phyloP scores from a whole-genome alignment of 2,329 filamentous ascomycete species.

The Penicillium sp. region DNA sequence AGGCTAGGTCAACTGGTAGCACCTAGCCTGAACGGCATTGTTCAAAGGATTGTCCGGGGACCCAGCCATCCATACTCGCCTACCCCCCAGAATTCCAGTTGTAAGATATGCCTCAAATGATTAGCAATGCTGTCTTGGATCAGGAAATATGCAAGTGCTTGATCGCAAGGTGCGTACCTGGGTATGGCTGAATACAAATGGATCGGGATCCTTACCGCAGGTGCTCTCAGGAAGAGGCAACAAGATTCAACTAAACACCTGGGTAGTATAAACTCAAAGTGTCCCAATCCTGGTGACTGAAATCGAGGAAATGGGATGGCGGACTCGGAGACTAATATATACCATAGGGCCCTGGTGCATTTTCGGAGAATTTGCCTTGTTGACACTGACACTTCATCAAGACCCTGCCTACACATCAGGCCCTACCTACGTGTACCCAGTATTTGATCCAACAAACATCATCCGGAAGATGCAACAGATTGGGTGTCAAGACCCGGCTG shows the following conservation, averaged over 20 bases:
- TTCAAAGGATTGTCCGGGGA: not conserved
- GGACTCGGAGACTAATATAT: constrained; percentile 17
- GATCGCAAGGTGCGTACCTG: too few species aligned
- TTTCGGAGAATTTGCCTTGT: not conserved
- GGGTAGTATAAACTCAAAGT: not conserved
- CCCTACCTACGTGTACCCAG: constrained; percentile 30
- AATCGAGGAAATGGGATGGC: not conserved
- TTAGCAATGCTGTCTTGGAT: not conserved
- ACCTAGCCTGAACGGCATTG: not conserved
- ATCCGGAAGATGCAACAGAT: constrained; percentile 18
- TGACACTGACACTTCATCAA: not conserved
- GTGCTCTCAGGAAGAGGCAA: not conserved
- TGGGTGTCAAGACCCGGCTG: constrained; percentile 24
- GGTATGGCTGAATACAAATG: not conserved
- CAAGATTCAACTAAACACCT: not conserved
- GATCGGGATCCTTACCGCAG: not conserved
- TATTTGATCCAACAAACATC: constrained; percentile 17
- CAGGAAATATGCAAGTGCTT: not conserved
- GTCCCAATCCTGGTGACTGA: not conserved
- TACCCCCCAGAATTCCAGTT: not conserved
- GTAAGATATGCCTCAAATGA: not conserved
- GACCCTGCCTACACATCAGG: not conserved
- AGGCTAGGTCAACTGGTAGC: not conserved
- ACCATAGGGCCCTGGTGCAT: not conserved
- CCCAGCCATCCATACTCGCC: not conserved